These are phyloP conservation scores for Hanseniaspora meyeri DNA, from an alignment of 805 yeast genomes.

Conservation along the genomic window DNA sequence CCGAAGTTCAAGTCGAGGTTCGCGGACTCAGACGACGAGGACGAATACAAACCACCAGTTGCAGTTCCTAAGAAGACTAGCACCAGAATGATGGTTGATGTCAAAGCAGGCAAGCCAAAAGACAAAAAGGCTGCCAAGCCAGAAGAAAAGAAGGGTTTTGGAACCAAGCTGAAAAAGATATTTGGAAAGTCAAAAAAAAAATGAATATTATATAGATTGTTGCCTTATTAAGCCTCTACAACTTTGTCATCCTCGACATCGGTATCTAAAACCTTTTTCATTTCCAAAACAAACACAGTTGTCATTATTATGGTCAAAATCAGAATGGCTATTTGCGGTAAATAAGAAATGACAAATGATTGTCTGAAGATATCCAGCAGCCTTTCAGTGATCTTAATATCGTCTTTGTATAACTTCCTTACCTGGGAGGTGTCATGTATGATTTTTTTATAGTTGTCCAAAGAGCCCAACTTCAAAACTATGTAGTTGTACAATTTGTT, in stretches of 20 bases:
- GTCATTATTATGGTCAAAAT: conserved; percentile 18
- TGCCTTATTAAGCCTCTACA: not conserved
- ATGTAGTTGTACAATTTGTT: conserved; percentile 27
- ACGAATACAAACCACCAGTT: not conserved
- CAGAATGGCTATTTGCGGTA: conserved; percentile 21
- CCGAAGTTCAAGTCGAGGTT: conserved; percentile 41
- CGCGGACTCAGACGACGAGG: conserved; percentile 53
- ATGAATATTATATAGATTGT: not conserved
- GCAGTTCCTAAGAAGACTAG: too few species aligned
- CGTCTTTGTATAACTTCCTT: conserved; percentile 18
- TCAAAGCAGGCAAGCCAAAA: not conserved
- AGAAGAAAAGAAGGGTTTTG: conserved; percentile 27
- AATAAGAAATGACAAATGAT: conserved; percentile 23
- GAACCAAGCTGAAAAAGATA: conserved; percentile 31
- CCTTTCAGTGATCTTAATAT: conserved; percentile 13
- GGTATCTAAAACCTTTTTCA: not conserved
- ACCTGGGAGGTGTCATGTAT: conserved; percentile 24
- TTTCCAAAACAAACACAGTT: not conserved
- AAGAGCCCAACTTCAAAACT: conserved; percentile 18
- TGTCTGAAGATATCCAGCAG: conserved; percentile 19
- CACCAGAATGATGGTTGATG: not conserved
- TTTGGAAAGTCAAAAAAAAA: conserved; percentile 29
- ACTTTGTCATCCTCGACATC: not conserved
- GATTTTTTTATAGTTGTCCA: conserved; percentile 19
- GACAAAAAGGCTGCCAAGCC: conserved; percentile 18